Conservation (phyloP, 768 basidiomycete genomes). For the Trametes sanguinea region DNA sequence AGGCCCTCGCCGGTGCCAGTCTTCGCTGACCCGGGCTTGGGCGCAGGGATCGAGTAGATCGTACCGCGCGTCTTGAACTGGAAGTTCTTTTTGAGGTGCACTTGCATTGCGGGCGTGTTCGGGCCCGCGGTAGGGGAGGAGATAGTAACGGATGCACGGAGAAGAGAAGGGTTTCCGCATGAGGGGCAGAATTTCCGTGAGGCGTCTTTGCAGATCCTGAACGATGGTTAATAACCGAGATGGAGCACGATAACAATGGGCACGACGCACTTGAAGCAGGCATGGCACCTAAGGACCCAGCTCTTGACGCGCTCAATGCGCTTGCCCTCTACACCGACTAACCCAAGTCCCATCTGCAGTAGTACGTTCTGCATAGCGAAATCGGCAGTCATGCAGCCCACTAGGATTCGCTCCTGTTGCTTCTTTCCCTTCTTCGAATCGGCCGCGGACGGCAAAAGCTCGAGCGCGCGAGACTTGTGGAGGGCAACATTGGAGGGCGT, state of each 20-base stretch:
- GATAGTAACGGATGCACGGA: slow-evolving; percentile 90
- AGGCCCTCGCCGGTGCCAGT: slow-evolving; percentile 78
- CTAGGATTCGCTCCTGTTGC: slow-evolving; percentile 50
- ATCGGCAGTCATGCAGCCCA: slow-evolving; percentile 97
- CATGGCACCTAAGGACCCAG: slow-evolving; percentile 96
- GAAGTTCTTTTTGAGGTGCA: slow-evolving; percentile 95
- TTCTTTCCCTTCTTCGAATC: slow-evolving; percentile 35
- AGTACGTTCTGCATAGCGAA: slow-evolving; percentile 99
- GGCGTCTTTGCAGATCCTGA: slow-evolving; percentile 91
- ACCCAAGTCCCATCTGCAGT: slow-evolving; percentile 88
- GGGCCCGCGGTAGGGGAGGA: slow-evolving; percentile 60
- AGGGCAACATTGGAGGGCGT: slow-evolving; percentile 83
- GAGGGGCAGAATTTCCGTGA: slow-evolving; percentile 97
- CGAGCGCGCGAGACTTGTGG: slow-evolving; percentile 86
- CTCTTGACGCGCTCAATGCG: slow-evolving; percentile 89
- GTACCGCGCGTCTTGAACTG: slow-evolving; percentile 92
- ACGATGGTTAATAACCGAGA: background rate
- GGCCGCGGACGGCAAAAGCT: slow-evolving; percentile 68
- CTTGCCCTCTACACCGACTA: slow-evolving; percentile 90
- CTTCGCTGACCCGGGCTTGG: slow-evolving; percentile 88
- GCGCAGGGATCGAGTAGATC: slow-evolving; percentile 88
- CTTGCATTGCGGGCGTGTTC: slow-evolving; percentile 70
- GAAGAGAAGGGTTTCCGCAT: slow-evolving; percentile 89
- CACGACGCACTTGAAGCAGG: slow-evolving; percentile 91
- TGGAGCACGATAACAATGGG: background rate